Percentiles rank a stretch among this genome's conserved stretches.
Evolutionary conservation across 1,284 basidiomycete species (phyloP).

Genomic region (Bondarzewia mesenterica): DNA sequence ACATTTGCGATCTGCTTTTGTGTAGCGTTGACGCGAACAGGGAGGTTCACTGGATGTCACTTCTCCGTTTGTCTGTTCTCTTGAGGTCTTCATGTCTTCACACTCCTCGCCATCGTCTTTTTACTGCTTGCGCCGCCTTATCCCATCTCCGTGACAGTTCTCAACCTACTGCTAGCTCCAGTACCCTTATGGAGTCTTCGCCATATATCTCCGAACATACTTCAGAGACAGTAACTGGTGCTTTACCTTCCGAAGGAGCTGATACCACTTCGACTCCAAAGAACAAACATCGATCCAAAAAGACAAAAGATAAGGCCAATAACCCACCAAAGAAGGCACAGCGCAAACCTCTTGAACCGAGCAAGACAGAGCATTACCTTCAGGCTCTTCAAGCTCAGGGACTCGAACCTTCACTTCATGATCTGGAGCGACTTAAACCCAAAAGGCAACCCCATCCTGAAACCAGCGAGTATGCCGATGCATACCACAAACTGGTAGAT

Average conservation of each 20-base stretch:
- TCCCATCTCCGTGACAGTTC: background rate
- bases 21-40: too few relatives aligned
- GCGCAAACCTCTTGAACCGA: conserved; percentile 13
- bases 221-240: background rate
- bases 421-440: conserved; percentile 48
- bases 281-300: background rate
- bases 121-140: background rate
- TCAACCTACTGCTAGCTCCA: background rate
- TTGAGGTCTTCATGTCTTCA: background rate
- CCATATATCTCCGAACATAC: background rate
- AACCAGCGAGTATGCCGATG: conserved; percentile 38
- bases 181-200: background rate
- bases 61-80: background rate
- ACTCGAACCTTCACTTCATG: conserved; percentile 38
- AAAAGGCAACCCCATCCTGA: conserved; percentile 26
- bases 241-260: background rate
- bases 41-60: background rate
- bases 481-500: conserved; percentile 43
- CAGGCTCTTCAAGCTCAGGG: conserved; percentile 36
- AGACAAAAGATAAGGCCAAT: background rate
- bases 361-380: conserved; percentile 48
- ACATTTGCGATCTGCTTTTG: too few relatives aligned
- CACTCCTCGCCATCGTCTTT: background rate
- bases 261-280: background rate
- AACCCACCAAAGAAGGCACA: background rate